These are phyloP conservation scores for Cephalotrichum gorgonifer DNA, from an alignment of 2,329 filamentous ascomycete genomes.

Conservation along the genomic window DNA sequence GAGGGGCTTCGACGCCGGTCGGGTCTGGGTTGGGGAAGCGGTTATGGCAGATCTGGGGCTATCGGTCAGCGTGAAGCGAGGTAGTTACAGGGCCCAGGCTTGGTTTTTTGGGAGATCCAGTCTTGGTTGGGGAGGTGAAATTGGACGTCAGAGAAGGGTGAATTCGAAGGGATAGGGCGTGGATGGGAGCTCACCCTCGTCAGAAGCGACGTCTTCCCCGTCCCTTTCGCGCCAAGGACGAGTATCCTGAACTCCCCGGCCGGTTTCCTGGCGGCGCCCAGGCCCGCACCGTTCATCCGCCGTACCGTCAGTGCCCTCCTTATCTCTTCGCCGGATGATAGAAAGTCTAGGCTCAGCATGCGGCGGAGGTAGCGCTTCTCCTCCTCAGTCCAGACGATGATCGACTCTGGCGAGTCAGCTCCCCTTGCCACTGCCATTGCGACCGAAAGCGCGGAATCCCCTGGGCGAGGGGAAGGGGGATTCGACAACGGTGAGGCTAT, in stretches of 20 bases:
- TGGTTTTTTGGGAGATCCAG: neutral
- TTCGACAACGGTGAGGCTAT: too few relatives aligned
- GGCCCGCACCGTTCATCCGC: slow-evolving; percentile 1
- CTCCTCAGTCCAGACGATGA: slow-evolving; percentile 24
- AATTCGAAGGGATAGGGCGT: neutral
- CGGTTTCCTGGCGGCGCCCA: slow-evolving; percentile 10
- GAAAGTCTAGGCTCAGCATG: slow-evolving; percentile 26
- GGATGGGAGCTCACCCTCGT: slow-evolving; percentile 18
- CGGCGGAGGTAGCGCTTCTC: slow-evolving; percentile 28
- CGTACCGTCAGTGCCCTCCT: slow-evolving; percentile 6
- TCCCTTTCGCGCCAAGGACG: slow-evolving; percentile 25
- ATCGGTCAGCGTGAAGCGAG: slow-evolving; percentile 2
- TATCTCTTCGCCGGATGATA: slow-evolving; percentile 13
- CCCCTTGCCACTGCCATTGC: neutral
- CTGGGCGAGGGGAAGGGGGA: too few relatives aligned
- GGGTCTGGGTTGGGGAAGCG: slow-evolving; percentile 15
- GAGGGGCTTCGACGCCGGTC: slow-evolving; percentile 15
- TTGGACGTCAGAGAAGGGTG: neutral
- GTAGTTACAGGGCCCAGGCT: neutral
- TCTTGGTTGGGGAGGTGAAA: neutral
- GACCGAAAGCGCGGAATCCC: too few relatives aligned
- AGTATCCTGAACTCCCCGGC: slow-evolving; percentile 26
- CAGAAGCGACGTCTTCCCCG: slow-evolving; percentile 30
- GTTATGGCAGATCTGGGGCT: slow-evolving; percentile 20
- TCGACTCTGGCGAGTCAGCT: slow-evolving; percentile 5